Conservation (phyloP, 352 stramenopile species). For the Paralagenidium karlingii region DNA sequence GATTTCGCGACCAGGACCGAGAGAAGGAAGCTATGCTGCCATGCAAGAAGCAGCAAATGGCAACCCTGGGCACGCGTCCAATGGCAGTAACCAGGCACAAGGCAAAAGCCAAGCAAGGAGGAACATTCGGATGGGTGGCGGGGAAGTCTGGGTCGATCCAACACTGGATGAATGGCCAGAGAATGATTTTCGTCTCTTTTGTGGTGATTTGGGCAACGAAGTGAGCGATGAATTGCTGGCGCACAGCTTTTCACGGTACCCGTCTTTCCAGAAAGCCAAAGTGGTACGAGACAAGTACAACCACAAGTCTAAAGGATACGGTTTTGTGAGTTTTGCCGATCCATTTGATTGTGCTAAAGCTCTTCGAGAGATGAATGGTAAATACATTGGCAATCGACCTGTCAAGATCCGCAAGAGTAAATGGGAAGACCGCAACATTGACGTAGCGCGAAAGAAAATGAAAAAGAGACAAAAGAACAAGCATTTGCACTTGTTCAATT, state of each 20-base stretch:
- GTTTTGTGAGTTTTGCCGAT: constrained; percentile 92
- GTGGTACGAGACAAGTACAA: constrained; percentile 78
- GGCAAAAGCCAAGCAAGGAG: constrained; percentile 24
- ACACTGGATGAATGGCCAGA: constrained; percentile 91
- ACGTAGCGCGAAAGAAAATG: constrained; percentile 83
- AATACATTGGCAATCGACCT: constrained; percentile 90
- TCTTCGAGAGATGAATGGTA: constrained; percentile 94
- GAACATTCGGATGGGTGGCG: constrained; percentile 53
- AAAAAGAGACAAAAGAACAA: constrained; percentile 71
- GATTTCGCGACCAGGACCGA: too few relatives aligned
- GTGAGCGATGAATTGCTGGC: constrained; percentile 81
- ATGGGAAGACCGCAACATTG: constrained; percentile 91
- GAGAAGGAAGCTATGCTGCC: not conserved
- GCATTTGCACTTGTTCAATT: constrained; percentile 54
- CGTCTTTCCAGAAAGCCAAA: constrained; percentile 65
- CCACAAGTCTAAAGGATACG: constrained; percentile 89
- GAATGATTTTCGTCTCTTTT: constrained; percentile 95
- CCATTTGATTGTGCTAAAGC: constrained; percentile 90
- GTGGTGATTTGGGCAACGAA: constrained; percentile 91
- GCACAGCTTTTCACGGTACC: constrained; percentile 61
- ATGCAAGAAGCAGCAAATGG: not conserved
- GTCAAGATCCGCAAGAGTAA: constrained; percentile 93
- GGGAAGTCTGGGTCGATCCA: constrained; percentile 86
- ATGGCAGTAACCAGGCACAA: not conserved
- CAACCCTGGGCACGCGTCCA: not conserved